phyloP scores from a whole-genome alignment of 805 yeast genomes.

The Kodamaea jinghongensis region DNA sequence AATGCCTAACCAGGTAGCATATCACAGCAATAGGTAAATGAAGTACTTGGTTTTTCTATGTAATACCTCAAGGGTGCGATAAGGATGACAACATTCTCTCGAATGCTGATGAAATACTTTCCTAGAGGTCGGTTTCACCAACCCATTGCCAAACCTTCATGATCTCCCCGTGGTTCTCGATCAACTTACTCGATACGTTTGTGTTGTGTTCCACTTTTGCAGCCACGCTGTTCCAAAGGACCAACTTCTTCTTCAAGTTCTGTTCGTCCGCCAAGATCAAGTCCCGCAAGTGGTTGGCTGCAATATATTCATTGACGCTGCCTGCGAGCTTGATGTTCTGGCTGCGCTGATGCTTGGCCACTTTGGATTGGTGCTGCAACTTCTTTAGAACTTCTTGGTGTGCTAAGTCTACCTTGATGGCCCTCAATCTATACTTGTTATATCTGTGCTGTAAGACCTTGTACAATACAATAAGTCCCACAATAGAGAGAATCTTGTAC shows the following conservation, averaged over 20 bases:
- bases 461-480: constrained; percentile 17
- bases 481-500: constrained; percentile 14
- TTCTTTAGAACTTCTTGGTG: constrained; percentile 48
- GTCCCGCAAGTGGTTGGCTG: constrained; percentile 72
- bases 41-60: too few relatives aligned
- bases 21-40: constrained; percentile 27
- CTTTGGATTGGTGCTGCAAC: constrained; percentile 46
- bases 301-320: constrained; percentile 48
- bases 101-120: too few relatives aligned
- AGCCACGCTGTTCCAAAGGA: constrained; percentile 59
- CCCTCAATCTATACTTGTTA: constrained; percentile 34
- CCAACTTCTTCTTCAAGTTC: constrained; percentile 30
- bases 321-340: constrained; percentile 21
- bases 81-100: too few relatives aligned
- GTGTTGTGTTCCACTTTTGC: constrained; percentile 60
- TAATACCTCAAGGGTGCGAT: too few relatives aligned
- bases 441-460: constrained; percentile 33
- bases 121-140: constrained; percentile 28
- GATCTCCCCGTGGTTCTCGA: constrained; percentile 84
- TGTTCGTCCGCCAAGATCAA: constrained; percentile 47
- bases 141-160: constrained; percentile 89
- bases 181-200: constrained; percentile 57
- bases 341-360: constrained; percentile 7
- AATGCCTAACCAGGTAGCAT: constrained; percentile 45
- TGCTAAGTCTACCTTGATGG: constrained; percentile 43